Conservation (phyloP, 495 filamentous ascomycete species). For the Penicillium malachiteum region DNA sequence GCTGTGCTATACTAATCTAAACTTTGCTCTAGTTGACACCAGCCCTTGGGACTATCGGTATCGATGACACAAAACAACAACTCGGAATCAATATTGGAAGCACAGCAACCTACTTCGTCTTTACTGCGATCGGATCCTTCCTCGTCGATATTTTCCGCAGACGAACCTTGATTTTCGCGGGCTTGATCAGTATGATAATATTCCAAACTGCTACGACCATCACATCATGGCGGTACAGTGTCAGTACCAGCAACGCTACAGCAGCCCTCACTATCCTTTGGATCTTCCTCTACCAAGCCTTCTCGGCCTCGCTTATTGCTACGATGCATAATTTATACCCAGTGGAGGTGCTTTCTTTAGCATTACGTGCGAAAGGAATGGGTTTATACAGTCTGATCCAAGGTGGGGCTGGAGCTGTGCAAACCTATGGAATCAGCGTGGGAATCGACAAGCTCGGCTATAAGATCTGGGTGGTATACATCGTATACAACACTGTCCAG, state of each 20-base stretch:
- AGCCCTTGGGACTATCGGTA: conserved; percentile 35
- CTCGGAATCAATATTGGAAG: conserved; percentile 40
- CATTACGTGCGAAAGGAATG: conserved; percentile 45
- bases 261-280: conserved; percentile 38
- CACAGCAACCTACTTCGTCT: conserved; percentile 40
- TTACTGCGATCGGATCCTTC: conserved; percentile 36
- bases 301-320: conserved; percentile 36
- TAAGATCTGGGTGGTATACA: conserved; percentile 47
- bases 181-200: conserved; percentile 36
- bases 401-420: conserved; percentile 36
- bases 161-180: conserved; percentile 37
- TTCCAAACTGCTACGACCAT: conserved; percentile 42
- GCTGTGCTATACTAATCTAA: conserved; percentile 3
- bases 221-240: conserved; percentile 38
- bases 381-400: conserved; percentile 42
- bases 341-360: conserved; percentile 36
- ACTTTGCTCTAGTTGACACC: conserved; percentile 31
- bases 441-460: conserved; percentile 43
- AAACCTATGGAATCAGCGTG: conserved; percentile 42
- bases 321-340: conserved; percentile 49
- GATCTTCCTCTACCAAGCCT: conserved; percentile 45
- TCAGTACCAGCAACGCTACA: conserved; percentile 19
- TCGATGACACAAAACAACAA: conserved; percentile 27
- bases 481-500: conserved; percentile 43
- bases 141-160: conserved; percentile 39